Conservation (phyloP, 306 rosid species). For the Cucumis hystrix region DNA sequence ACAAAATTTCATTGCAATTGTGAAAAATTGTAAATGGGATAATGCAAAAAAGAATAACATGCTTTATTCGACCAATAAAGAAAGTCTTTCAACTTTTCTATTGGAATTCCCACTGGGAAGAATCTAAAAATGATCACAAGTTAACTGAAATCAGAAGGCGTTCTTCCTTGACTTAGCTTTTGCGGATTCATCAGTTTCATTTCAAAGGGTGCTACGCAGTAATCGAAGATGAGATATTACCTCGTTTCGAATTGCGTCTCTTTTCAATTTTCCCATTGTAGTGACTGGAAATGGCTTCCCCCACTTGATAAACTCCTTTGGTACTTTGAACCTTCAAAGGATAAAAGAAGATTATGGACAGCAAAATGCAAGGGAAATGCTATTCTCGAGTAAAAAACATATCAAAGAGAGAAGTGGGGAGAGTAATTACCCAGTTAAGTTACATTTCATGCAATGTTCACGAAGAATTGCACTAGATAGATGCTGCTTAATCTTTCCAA, state of each 20-base stretch:
- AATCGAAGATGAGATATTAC: conserved; percentile 24
- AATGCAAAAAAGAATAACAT: background rate
- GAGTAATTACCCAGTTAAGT: conserved; percentile 44
- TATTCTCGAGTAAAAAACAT: background rate
- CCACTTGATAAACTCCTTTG: conserved; percentile 46
- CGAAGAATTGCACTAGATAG: conserved; percentile 37
- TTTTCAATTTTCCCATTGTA: conserved; percentile 49
- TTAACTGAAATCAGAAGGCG: background rate
- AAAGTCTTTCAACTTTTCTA: background rate
- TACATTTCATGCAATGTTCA: conserved; percentile 29
- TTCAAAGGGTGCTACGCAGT: conserved; percentile 49
- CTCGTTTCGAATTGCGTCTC: conserved; percentile 43
- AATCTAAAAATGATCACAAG: background rate
- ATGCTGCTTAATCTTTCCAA: conserved; percentile 17
- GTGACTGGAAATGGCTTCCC: conserved; percentile 64
- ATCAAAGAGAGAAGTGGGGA: conserved; percentile 3
- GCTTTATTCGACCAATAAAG: background rate
- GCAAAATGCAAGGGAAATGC: background rate
- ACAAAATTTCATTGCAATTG: background rate
- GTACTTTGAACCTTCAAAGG: conserved; percentile 70
- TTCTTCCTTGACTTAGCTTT: background rate
- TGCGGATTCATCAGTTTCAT: background rate
- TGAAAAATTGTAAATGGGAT: background rate
- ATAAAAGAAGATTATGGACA: background rate
- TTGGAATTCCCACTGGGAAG: background rate